Conservation (phyloP, 805 yeast genomes). For the Candida anglica region DNA sequence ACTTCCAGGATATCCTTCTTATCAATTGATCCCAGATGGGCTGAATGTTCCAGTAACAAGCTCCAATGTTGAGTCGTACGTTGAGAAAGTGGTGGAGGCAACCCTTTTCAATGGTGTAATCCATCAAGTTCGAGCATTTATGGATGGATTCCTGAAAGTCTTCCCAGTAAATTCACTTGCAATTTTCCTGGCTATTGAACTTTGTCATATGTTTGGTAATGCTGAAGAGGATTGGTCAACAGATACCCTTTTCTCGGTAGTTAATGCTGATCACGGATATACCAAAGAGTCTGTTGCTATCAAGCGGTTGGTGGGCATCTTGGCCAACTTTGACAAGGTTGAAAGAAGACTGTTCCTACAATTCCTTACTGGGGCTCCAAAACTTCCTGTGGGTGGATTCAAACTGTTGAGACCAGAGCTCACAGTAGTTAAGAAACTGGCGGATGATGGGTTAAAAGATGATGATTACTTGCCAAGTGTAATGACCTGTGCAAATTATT, state of each 20-base stretch:
- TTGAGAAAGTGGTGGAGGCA: slow-evolving; percentile 52
- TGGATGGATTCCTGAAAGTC: slow-evolving; percentile 76
- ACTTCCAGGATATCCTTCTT: slow-evolving; percentile 70
- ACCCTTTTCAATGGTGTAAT: slow-evolving; percentile 61
- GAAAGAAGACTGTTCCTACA: slow-evolving; percentile 76
- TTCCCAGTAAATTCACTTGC: slow-evolving; percentile 73
- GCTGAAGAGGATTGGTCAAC: slow-evolving; percentile 84
- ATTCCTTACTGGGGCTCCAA: slow-evolving; percentile 91
- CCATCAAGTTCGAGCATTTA: slow-evolving; percentile 64
- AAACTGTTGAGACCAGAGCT: slow-evolving; percentile 74
- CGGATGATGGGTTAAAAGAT: slow-evolving; percentile 63
- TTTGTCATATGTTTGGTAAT: slow-evolving; percentile 68
- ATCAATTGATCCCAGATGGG: slow-evolving; percentile 58
- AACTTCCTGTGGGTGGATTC: slow-evolving; percentile 91
- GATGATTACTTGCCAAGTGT: slow-evolving; percentile 93
- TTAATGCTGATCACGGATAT: slow-evolving; percentile 91
- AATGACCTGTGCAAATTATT: slow-evolving; percentile 96
- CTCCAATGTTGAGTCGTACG: slow-evolving; percentile 54
- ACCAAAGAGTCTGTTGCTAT: slow-evolving; percentile 64
- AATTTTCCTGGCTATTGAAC: slow-evolving; percentile 72
- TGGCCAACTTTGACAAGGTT: slow-evolving; percentile 47
- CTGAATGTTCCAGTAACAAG: slow-evolving; percentile 39
- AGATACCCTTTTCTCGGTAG: slow-evolving; percentile 52
- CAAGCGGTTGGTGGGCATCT: slow-evolving; percentile 53
- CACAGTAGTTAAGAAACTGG: slow-evolving; percentile 80